Evolutionary conservation across 2,329 filamentous ascomycete species (phyloP).

Genomic region (Aureobasidium sp.): DNA sequence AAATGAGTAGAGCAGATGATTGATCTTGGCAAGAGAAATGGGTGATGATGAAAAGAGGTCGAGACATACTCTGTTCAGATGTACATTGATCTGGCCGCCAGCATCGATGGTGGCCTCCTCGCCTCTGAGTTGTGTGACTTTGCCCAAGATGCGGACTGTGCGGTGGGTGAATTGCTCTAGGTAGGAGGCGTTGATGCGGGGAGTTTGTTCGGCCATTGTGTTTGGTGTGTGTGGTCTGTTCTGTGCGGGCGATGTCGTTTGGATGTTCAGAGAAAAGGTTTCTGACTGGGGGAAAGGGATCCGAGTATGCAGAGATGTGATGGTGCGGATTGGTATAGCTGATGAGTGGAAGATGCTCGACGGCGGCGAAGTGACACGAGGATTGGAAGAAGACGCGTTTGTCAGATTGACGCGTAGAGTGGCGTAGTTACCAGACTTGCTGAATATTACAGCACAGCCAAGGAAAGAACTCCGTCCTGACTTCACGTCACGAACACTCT

Average conservation of each 20-base stretch:
- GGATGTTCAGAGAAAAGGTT: neutral
- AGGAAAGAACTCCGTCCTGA: neutral
- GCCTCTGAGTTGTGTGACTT: conserved; percentile 72
- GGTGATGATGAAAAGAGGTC: neutral
- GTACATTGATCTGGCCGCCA: conserved; percentile 62
- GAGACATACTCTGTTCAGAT: conserved; percentile 59
- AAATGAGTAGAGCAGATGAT: neutral
- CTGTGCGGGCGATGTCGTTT: neutral
- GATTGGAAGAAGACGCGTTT: neutral
- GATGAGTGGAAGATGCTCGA: neutral
- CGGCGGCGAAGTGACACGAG: neutral
- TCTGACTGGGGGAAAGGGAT: neutral
- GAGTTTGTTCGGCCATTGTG: conserved; percentile 63
- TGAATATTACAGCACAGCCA: neutral
- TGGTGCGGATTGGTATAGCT: neutral
- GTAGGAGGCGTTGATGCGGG: conserved; percentile 73
- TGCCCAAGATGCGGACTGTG: conserved; percentile 78
- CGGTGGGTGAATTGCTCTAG: conserved; percentile 62
- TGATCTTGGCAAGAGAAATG: neutral
- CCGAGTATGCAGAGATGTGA: neutral
- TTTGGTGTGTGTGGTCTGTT: neutral
- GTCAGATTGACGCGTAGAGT: conserved; percentile 7
- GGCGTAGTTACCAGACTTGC: neutral
- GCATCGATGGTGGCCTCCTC: conserved; percentile 74
- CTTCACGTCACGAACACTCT: neutral